Base-by-base conservation (phyloP, 441 rosid species). In the Pelargonium citronellum region DNA sequence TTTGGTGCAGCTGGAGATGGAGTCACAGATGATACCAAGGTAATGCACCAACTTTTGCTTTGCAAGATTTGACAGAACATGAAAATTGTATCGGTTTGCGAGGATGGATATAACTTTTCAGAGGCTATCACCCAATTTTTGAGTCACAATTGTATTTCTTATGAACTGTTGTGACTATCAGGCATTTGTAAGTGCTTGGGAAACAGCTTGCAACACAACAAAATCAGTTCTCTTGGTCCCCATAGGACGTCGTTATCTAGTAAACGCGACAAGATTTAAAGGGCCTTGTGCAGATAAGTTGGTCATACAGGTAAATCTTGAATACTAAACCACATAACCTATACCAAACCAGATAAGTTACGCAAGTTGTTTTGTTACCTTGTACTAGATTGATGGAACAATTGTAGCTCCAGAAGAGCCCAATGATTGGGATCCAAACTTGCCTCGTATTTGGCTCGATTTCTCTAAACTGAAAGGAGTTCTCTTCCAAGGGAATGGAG, bases 1-100 rank as follows among this genome's bases (percentile, higher is more conserved):
- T 95, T 95, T 41, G 91, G 90, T 66, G 96, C 97, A 37, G 85
- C 65, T 73, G 99, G 96, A 78, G 87, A 95, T 85, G 99, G 95
- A 71, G 79, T 85, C 78, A 84, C 95, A 69, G 98, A 95, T 81
- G 98, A 95, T 76, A 90, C 97, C 5, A 76, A 89, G 97, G 99
- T 94, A 46, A 7, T 3, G 16, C 16, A 53, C 15, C 57, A 4
- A 53, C 13, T 53, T n/a, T 17, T n/a, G 13, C 13, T 46, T 46
- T 8, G 51, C 51, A 46, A 46, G 11, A 46, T 46, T 46, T 46
- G 11, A 46, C 10, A 12, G 51, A 46, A 46, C 51, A 9, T 46
- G 51, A 46, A 46, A 46, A n/a, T 46, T 46, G 11, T 12, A 43
- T 43, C 5, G 8, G 47, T 41, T 43, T 7, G 12, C 65, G 12